Evolutionary conservation across 2,329 filamentous ascomycete species (phyloP).

Genomic region (Penicillium sp.): DNA sequence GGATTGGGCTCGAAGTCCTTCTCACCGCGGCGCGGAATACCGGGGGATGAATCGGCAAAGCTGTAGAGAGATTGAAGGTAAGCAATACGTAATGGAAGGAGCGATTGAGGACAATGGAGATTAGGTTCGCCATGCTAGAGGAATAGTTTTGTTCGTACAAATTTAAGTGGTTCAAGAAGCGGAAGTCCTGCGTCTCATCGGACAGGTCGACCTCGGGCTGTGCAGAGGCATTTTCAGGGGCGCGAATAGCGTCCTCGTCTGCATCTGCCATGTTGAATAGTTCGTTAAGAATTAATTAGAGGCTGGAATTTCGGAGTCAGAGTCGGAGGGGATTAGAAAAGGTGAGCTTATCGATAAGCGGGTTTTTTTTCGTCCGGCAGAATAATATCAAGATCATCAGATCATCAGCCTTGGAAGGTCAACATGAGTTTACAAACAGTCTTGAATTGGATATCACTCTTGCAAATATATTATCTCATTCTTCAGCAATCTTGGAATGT

Average conservation of each 20-base stretch:
- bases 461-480: background rate
- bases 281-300: background rate
- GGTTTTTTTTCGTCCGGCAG: background rate
- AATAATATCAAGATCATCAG: background rate
- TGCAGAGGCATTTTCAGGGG: constrained; percentile 28
- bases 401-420: background rate
- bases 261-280: constrained; percentile 41
- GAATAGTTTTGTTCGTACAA: constrained; percentile 36
- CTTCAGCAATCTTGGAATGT: background rate
- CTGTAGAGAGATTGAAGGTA: constrained; percentile 38
- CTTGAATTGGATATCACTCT: background rate
- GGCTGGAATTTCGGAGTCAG: constrained; percentile 7
- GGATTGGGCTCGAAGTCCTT: constrained; percentile 97
- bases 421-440: background rate
- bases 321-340: constrained; percentile 7
- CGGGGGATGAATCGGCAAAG: constrained; percentile 34
- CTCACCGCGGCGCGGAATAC: constrained; percentile 83
- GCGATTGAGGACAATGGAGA: background rate
- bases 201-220: constrained; percentile 62
- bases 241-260: constrained; percentile 43
- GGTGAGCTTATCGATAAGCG: constrained; percentile 27
- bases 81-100: background rate
- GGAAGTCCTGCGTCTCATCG: constrained; percentile 85
- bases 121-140: background rate
- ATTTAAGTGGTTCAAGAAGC: constrained; percentile 62